Conservation (phyloP, 305 asterid species). For the Fraxinus greggii region DNA sequence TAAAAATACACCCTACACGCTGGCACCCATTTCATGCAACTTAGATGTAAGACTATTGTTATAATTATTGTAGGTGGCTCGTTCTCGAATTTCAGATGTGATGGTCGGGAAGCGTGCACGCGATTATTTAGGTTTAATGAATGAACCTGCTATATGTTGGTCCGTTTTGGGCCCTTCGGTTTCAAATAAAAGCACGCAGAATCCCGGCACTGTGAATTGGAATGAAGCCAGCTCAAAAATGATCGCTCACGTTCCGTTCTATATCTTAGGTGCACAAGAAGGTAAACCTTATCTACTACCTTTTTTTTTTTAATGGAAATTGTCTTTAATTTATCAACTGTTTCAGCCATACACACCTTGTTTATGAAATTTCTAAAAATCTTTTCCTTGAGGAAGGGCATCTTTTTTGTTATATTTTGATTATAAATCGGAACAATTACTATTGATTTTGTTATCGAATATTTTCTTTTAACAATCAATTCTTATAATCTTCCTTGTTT, state of each 20-base stretch:
- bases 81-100: slow-evolving; percentile 72
- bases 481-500: slow-evolving; percentile 23
- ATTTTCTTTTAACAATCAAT: neutral
- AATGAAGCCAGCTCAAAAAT: slow-evolving; percentile 62
- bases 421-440: neutral
- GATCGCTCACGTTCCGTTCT: slow-evolving; percentile 81
- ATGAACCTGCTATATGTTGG: slow-evolving; percentile 82
- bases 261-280: slow-evolving; percentile 74
- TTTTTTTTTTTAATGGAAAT: neutral
- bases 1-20: neutral
- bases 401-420: neutral
- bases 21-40: neutral
- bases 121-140: slow-evolving; percentile 80
- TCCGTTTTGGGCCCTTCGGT: slow-evolving; percentile 78
- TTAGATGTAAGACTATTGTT: neutral
- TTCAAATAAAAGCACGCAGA: slow-evolving; percentile 44
- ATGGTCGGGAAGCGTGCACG: slow-evolving; percentile 86
- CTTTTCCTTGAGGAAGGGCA: neutral
- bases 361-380: neutral
- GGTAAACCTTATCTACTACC: slow-evolving; percentile 34
- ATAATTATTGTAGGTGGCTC: slow-evolving; percentile 60
- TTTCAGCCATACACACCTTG: neutral
- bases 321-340: neutral
- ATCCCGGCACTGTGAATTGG: slow-evolving; percentile 84
- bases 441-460: neutral